Percentiles rank a stretch among this genome's conserved stretches.
phyloP scores from a whole-genome alignment of 1,284 basidiomycete genomes.

The Prillingera fragicola region DNA sequence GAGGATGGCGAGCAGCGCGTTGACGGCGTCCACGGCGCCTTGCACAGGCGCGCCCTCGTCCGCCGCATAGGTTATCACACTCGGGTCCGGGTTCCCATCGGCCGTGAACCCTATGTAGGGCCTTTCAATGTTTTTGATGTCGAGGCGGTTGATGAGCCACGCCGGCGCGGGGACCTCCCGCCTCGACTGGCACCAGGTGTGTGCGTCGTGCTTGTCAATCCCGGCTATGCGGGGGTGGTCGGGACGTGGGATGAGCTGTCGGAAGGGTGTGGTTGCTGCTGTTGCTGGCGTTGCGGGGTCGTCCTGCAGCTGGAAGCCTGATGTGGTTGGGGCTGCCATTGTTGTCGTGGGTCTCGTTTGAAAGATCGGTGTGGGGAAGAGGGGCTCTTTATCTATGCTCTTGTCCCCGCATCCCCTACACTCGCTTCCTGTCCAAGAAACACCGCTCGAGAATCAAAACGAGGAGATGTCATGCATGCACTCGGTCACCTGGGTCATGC shows the following conservation, averaged over 20 bases:
- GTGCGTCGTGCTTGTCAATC: conserved; percentile 27
- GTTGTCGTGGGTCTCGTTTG: no score
- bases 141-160: conserved; percentile 39
- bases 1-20: conserved; percentile 21
- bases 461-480: no score
- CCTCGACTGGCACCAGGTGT: conserved; percentile 34
- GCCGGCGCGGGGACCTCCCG: conserved; percentile 32
- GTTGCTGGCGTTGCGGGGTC: conserved; percentile 34
- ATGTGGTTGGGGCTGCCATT: conserved; percentile 15
- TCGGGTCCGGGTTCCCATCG: conserved; percentile 31
- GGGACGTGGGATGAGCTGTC: conserved; percentile 33
- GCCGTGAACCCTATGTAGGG: conserved; percentile 35
- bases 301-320: conserved; percentile 28
- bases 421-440: no score
- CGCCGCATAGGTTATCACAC: conserved; percentile 25
- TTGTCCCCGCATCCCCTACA: no score
- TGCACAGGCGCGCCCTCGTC: conserved; percentile 41
- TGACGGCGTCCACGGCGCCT: conserved; percentile 26
- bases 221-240: conserved; percentile 39
- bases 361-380: no score
- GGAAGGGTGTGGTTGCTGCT: conserved; percentile 37
- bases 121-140: conserved; percentile 29
- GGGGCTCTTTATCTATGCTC: no score
- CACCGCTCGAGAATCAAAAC: no score
- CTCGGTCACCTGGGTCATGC: no score